Evolutionary conservation across 2,329 filamentous ascomycete species (phyloP).

Genomic region (Ceratocystis harringtonii): DNA sequence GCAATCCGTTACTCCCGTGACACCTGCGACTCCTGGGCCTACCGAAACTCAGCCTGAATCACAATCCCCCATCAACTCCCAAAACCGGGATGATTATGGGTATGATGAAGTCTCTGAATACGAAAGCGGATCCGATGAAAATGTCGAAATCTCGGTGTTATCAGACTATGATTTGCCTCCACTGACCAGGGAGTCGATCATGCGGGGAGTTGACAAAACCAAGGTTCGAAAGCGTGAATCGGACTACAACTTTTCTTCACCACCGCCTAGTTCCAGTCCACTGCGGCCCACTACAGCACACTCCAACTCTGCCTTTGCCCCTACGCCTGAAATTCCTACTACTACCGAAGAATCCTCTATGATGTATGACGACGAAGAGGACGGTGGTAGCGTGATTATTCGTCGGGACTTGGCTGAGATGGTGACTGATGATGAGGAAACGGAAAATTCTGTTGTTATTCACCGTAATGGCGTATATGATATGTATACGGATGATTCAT

Average conservation of each 20-base stretch:
- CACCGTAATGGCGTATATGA: conserved; percentile 15
- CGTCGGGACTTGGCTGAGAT: conserved; percentile 49
- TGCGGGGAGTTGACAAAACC: conserved; percentile 67
- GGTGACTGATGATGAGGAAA: conserved; percentile 29
- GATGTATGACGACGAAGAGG: conserved; percentile 39
- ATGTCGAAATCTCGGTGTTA: conserved; percentile 42
- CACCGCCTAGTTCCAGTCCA: conserved; percentile 42
- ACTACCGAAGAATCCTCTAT: conserved; percentile 57
- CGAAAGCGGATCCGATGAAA: conserved; percentile 15
- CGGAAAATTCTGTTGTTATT: conserved; percentile 17
- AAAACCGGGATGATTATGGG: conserved; percentile 4
- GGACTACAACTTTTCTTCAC: conserved; percentile 49
- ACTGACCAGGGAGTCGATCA: conserved; percentile 86
- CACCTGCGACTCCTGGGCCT: conserved; percentile 5
- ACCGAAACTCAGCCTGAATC: not conserved
- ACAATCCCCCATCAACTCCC: not conserved
- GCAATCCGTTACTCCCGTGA: conserved; percentile 1
- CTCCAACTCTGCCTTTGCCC: conserved; percentile 32
- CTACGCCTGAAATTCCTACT: conserved; percentile 73
- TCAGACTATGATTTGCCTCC: conserved; percentile 53
- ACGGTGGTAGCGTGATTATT: conserved; percentile 48
- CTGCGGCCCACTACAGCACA: conserved; percentile 30
- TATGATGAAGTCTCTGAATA: conserved; percentile 11
- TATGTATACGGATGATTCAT: conserved; percentile 29
- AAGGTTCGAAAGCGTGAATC: conserved; percentile 41